These are phyloP conservation scores for Pleurotus sapidus DNA, from an alignment of 768 basidiomycete genomes.

Conservation along the genomic window DNA sequence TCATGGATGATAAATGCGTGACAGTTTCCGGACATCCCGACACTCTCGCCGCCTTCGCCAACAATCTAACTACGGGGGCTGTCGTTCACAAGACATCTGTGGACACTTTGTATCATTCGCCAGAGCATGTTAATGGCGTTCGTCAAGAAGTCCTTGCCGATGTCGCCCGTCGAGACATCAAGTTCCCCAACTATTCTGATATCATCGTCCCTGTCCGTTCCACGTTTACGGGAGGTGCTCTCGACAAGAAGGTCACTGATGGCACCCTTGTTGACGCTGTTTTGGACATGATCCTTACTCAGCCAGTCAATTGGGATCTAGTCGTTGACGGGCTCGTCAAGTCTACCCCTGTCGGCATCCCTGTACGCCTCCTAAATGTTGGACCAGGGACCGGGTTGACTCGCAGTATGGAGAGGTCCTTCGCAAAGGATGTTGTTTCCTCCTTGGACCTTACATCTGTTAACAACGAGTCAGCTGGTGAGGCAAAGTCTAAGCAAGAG, in stretches of 20 bases:
- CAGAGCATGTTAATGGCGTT: slow-evolving; percentile 24
- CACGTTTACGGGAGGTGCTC: slow-evolving; percentile 37
- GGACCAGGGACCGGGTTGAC: slow-evolving; percentile 43
- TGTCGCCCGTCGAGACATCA: slow-evolving; percentile 37
- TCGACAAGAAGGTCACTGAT: slow-evolving; percentile 19
- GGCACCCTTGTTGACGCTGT: slow-evolving; percentile 38
- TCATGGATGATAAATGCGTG: slow-evolving; percentile 42
- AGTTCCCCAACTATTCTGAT: slow-evolving; percentile 46
- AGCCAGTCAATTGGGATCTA: slow-evolving; percentile 52
- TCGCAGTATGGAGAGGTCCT: slow-evolving; percentile 33
- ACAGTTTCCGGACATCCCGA: slow-evolving; percentile 62
- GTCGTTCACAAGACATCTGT: slow-evolving; percentile 41
- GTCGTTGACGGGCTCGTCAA: slow-evolving; percentile 29
- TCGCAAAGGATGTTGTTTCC: slow-evolving; percentile 18
- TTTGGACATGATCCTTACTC: slow-evolving; percentile 45
- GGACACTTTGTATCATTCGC: slow-evolving; percentile 52
- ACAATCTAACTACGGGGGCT: slow-evolving; percentile 29
- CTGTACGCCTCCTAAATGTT: slow-evolving; percentile 41
- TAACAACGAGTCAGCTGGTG: background rate
- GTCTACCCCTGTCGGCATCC: slow-evolving; percentile 16
- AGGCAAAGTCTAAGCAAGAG: slow-evolving; percentile 19
- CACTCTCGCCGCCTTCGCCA: slow-evolving; percentile 39
- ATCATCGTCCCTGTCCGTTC: slow-evolving; percentile 48
- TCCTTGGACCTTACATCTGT: slow-evolving; percentile 20
- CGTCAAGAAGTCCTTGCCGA: slow-evolving; percentile 44